These are phyloP conservation scores for Grosmannia huntii DNA, from an alignment of 2,329 filamentous ascomycete species.

Conservation along the genomic window DNA sequence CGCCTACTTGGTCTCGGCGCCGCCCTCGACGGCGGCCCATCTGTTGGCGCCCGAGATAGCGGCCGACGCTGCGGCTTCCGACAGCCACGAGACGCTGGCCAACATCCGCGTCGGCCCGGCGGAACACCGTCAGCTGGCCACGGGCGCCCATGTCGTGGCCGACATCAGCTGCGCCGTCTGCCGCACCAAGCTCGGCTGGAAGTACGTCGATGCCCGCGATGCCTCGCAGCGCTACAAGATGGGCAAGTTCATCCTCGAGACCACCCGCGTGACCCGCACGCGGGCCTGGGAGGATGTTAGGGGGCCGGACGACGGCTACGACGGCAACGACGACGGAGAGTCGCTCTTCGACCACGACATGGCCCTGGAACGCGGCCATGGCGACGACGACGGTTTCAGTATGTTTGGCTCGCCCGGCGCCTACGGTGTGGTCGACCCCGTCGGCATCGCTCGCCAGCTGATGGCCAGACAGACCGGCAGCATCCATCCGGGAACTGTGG, in stretches of 20 bases:
- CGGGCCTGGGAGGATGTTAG: conserved; percentile 39
- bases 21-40: conserved; percentile 5
- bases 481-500: background rate
- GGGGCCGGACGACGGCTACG: conserved; percentile 22
- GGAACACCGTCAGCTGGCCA: conserved; percentile 46
- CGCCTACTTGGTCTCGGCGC: conserved; percentile 43
- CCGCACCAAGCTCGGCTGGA: conserved; percentile 48
- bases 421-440: conserved; percentile 8
- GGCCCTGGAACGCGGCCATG: no score
- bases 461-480: conserved; percentile 25
- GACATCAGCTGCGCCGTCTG: conserved; percentile 49
- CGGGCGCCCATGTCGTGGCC: conserved; percentile 50
- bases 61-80: background rate
- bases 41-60: conserved; percentile 7
- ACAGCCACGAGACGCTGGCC: conserved; percentile 21
- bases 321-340: conserved; percentile 31
- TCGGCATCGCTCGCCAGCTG: background rate
- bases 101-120: conserved; percentile 43
- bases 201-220: conserved; percentile 52
- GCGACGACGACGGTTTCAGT: conserved; percentile 10
- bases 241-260: conserved; percentile 56
- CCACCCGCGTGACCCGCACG: conserved; percentile 38
- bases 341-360: background rate
- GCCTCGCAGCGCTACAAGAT: conserved; percentile 51
- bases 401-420: conserved; percentile 5